Base-by-base conservation (phyloP, 2,329 filamentous ascomycete genomes). In the Amesomyces nigricolor region DNA sequence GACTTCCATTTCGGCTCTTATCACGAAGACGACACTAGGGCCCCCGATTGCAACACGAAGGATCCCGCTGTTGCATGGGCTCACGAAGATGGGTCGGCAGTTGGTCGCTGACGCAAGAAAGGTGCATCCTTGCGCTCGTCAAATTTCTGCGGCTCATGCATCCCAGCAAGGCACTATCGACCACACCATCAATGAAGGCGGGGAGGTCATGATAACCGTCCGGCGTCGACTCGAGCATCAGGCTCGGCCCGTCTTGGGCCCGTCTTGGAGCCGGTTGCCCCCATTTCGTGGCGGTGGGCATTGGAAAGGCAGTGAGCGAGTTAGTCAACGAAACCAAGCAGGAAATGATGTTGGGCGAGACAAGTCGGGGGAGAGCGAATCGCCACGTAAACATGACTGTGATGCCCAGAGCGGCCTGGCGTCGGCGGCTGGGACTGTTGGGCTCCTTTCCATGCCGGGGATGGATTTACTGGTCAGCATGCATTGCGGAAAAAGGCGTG, bases 401-500 rank as follows among this genome's bases (percentile, higher is more conserved):
- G 59, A 56, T 38, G 43, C 30, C 44, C 53, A 10, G 39, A 37
- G 13, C 43, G 38, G 7, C 17, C 45, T 30, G 1, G 38, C 17
- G 8, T 39, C 44, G 56, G 52, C 52, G 56, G 59, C 53, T 35
- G 40, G 40, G 26, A 17, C n/a, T 45, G 26, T 19, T 40, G 29
- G 45, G 47, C 26, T 38, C 19, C 35, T 29, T 32, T 45, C 47
- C 29, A 37, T 29, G 35, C 29, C 17, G 47, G 32, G 30, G 16
- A 29, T 16, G 17, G 17, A 17, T 6, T 32, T 39, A 30, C 32
- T 42, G 56, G 48, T 51, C 52, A 52, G 50, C 42, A 19, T 57
- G 56, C 59, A 59, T 61, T 55, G 61, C 58, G 58, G 56, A 35
- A 61, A 46, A 61, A 61, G 51, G 54, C 61, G 61, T 63, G 54